Percentiles rank a stretch among this genome's conserved stretches.
phyloP scores from a whole-genome alignment of 2,329 filamentous ascomycete species.

The Colletotrichum destructivum region DNA sequence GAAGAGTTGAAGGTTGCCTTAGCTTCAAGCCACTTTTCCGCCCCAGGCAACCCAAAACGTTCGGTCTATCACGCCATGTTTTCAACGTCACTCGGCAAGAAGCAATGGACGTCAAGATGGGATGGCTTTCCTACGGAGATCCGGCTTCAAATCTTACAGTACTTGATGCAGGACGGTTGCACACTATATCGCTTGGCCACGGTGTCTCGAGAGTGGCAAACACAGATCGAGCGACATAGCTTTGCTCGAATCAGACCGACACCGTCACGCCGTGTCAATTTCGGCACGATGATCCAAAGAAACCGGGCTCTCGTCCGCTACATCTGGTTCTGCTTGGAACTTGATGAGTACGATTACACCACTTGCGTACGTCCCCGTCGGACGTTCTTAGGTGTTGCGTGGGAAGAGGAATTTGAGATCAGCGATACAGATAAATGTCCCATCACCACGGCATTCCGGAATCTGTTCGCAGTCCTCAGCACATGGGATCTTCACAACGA shows the following conservation, averaged over 20 bases:
- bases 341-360: slow-evolving; percentile 49
- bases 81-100: not conserved
- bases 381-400: slow-evolving; percentile 3
- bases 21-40: too few relatives aligned
- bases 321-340: slow-evolving; percentile 51
- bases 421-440: slow-evolving; percentile 38
- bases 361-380: slow-evolving; percentile 37
- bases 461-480: slow-evolving; percentile 49
- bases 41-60: not conserved
- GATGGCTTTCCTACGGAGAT: slow-evolving; percentile 46
- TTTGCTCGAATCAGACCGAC: slow-evolving; percentile 51
- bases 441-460: slow-evolving; percentile 43
- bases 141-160: slow-evolving; percentile 45
- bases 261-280: slow-evolving; percentile 47
- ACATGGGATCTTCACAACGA: slow-evolving; percentile 47
- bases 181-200: slow-evolving; percentile 46
- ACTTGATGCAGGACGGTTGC: slow-evolving; percentile 45
- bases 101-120: slow-evolving; percentile 37
- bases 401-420: slow-evolving; percentile 25
- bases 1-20: too few relatives aligned
- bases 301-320: slow-evolving; percentile 48
- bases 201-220: slow-evolving; percentile 53
- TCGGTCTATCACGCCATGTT: not conserved
- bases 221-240: slow-evolving; percentile 48
- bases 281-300: slow-evolving; percentile 48